Base-by-base conservation (phyloP, 108 stramenopile species). In the Fragilaria crotonensis region DNA sequence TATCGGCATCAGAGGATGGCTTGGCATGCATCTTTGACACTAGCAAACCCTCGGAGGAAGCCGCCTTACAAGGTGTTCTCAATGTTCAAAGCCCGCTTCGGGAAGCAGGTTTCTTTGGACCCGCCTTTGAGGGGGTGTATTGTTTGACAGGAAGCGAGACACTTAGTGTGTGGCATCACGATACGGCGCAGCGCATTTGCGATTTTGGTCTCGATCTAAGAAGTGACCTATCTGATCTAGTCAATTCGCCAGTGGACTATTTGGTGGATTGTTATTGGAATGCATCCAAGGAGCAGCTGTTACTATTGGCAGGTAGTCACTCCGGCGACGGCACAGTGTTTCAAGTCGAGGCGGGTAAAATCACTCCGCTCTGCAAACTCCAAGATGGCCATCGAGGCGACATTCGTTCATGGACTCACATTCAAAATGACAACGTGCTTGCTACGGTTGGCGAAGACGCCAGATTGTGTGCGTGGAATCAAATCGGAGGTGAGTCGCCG, bases 401-500 rank as follows among this genome's bases (percentile, higher is more conserved):
- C 47, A 70, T 93, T 44, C 85, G 91, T 18, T 80, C 72, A 30
- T 93, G 86, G 73, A 54, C 54, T 44, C 64, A 70, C 48, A 31
- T 78, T 3, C 36, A 7, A 14, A 55, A 73, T 1, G 61, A 55
- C 25, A 68, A 59, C 45, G n/a, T 49, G 33, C 68, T 91, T 59
- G 62, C 87, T 7, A 89, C 90, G 17, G 90, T 70, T 19, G 90
- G 87, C 0, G 90, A 93, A 68, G 90, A 93, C 75, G 87, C 90
- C 23, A 71, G 90, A 57, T 49, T 93, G 52, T 86, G 85, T 52
- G 85, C 87, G 60, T 93, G 90, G 90, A 75, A 77, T 58, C 49
- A 62, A 26, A 58, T 45, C 5, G 66, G 67, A 41, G 14, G 14
- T 7, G 14, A 41, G 7, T 11, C 36, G 14, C 36, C 36, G 7